These are phyloP conservation scores for Tuber borchii DNA, from an alignment of 495 filamentous ascomycete genomes.

Conservation along the genomic window DNA sequence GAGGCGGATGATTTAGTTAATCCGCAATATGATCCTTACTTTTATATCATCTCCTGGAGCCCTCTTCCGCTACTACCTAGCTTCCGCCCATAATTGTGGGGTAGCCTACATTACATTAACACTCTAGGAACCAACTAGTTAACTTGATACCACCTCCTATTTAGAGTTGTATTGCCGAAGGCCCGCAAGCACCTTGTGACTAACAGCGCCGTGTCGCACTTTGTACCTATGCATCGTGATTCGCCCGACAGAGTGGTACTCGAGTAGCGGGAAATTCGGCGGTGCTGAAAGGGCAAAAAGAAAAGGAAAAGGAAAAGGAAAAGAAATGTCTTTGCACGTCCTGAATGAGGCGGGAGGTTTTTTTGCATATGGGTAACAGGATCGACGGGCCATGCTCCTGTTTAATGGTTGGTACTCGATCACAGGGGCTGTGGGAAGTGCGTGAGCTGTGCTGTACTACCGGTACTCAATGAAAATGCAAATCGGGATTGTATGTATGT, in stretches of 20 bases:
- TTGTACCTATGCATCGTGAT: neutral
- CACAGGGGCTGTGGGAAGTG: neutral
- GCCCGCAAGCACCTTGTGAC: neutral
- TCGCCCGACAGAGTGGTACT: neutral
- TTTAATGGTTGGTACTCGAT: neutral
- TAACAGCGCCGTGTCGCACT: neutral
- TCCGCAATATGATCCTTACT: neutral
- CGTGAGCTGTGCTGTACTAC: neutral
- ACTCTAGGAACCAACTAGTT: neutral
- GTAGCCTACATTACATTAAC: neutral
- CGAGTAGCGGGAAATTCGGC: neutral
- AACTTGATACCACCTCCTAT: neutral
- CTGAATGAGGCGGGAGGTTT: neutral
- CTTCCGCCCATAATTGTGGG: neutral
- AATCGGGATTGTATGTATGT: neutral
- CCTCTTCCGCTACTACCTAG: neutral
- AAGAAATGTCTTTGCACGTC: neutral
- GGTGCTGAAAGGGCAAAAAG: neutral
- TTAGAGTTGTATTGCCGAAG: neutral
- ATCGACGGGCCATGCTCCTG: neutral
- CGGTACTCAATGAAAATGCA: neutral
- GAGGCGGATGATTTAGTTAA: neutral
- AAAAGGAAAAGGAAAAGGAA: neutral
- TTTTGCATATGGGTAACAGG: neutral
- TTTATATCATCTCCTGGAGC: neutral